A percentile compares a stretch with the other conserved stretches of the same genome.
Evolutionary conservation across 2,329 filamentous ascomycete species (phyloP).

Genomic region (Raffaelea albimanens): DNA sequence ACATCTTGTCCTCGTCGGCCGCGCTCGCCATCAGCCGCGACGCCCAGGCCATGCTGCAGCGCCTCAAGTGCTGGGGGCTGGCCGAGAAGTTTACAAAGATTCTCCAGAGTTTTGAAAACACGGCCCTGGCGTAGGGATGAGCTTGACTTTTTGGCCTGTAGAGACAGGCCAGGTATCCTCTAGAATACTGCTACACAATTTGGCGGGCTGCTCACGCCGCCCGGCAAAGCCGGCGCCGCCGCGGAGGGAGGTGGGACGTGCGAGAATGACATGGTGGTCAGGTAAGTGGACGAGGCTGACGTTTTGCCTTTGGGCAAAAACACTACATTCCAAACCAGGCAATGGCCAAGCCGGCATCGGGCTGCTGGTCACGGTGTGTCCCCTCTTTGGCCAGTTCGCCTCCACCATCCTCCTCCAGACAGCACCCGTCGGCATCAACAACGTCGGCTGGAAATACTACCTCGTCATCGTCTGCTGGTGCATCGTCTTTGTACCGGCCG

Average conservation of each 20-base stretch:
- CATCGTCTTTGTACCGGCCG: conserved; percentile 26
- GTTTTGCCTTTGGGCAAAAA: too few species aligned
- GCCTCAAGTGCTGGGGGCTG: conserved; percentile 17
- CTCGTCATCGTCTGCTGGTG: conserved; percentile 34
- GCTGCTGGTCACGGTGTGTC: conserved; percentile 30
- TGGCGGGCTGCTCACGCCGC: conserved; percentile 7
- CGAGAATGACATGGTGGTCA: too few species aligned
- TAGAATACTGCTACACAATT: conserved; percentile 13
- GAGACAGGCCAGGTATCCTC: too few species aligned
- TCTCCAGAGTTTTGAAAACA: conserved; percentile 11
- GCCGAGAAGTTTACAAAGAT: conserved; percentile 21
- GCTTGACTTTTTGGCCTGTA: too few species aligned
- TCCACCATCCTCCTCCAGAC: conserved; percentile 38
- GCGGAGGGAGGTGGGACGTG: too few species aligned
- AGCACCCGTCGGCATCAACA: conserved; percentile 30
- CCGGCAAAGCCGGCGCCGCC: too few species aligned
- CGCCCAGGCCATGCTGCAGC: conserved; percentile 16
- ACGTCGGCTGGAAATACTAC: conserved; percentile 40
- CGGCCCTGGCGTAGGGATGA: too few species aligned
- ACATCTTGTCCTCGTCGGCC: conserved; percentile 13
- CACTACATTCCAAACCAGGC: too few species aligned
- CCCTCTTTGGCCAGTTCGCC: conserved; percentile 38
- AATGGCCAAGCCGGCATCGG: too few species aligned
- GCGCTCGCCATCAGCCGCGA: conserved; percentile 15
- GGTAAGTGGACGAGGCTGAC: too few species aligned